Evolutionary conservation across 2,329 filamentous ascomycete genomes (phyloP).

Genomic region (Penicillium palitans): DNA sequence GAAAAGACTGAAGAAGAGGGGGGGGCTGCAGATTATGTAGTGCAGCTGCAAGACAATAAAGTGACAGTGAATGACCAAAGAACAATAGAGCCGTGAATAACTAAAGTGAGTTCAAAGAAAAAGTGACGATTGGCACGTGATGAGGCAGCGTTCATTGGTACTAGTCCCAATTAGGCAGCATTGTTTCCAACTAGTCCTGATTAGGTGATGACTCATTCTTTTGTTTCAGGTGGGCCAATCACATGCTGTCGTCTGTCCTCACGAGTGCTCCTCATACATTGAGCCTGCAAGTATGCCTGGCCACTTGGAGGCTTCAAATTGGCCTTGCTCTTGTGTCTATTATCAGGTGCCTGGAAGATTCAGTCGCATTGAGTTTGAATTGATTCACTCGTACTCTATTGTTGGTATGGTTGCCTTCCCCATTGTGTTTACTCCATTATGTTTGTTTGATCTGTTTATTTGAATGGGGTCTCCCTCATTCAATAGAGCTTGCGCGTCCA

Average conservation of each 20-base stretch:
- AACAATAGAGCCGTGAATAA: slow-evolving; percentile 13
- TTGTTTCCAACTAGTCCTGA: background rate
- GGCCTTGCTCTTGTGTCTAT: slow-evolving; percentile 1
- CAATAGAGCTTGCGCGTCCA: slow-evolving; percentile 18
- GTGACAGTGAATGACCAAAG: slow-evolving; percentile 11
- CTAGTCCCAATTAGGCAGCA: background rate
- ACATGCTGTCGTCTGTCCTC: slow-evolving; percentile 36
- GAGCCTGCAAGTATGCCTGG: slow-evolving; percentile 10
- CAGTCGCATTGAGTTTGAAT: slow-evolving; percentile 14
- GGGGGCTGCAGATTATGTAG: slow-evolving; percentile 13
- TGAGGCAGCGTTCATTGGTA: background rate
- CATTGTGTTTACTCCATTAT: background rate
- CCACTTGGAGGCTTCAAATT: slow-evolving; percentile 3
- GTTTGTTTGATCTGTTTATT: background rate
- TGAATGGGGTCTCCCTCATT: background rate
- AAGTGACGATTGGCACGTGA: slow-evolving; percentile 36
- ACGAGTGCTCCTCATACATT: slow-evolving; percentile 24
- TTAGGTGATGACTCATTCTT: slow-evolving; percentile 14
- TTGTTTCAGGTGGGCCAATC: slow-evolving; percentile 24
- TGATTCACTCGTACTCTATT: slow-evolving; percentile 3
- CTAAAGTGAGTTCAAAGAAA: slow-evolving; percentile 21
- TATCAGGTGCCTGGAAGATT: slow-evolving; percentile 1
- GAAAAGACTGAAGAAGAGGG: background rate
- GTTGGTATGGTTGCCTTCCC: background rate
- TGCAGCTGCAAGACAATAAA: slow-evolving; percentile 10